Evolutionary conservation across 208 protist species (phyloP), one percentile per base, ranked within the genome.

Genomic region (Crithidia mellificae): DNA sequence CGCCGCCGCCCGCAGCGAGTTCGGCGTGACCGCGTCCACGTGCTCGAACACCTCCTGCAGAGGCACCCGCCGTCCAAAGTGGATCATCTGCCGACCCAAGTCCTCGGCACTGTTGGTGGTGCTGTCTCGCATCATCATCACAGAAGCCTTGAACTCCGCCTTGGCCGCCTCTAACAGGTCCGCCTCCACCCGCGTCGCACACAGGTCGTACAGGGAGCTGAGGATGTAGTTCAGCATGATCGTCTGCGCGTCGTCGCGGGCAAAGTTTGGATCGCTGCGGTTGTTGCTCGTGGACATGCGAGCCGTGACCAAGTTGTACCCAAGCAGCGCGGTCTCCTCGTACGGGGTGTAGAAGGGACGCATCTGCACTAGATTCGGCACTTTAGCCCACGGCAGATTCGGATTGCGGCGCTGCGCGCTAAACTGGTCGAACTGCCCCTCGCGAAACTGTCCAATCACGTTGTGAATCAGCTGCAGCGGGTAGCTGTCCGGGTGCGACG

Each of bases 61-160:
- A 19, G 95, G 80, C 41, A 98, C 77, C 24, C 90, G 85, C 36
- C 84, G 81, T 20, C 90, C 89, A 63, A 87, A 88, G 74, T 93
- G 89, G 66, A 99, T 96, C 79, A 99, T 90, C 79, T 99, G 96
- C 19, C 97, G 81, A n/a, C 98, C 98, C 36, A 99, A 91, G 54
- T 98, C 98, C 76, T 99, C 97, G 14, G 88, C 87, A 49, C 96
- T 87, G 61, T 96, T 88, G 24, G 90, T 96, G n/a, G 94, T 98
- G 65, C 93, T 95, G 75, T 99, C 98, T 20, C 96, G 84, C 82
- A 95, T 91, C 86, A 98, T 90, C 75, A 98, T 84, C 25, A 97
- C 66, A 17, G 81, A 88, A 6, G 92, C 78, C 84, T 98, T 98
- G 77, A 97, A 93, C 77, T 98, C 90, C 56, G 85, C 81, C 84